Conservation (phyloP, 2,329 filamentous ascomycete genomes). For the Colletotrichum tanaceti region DNA sequence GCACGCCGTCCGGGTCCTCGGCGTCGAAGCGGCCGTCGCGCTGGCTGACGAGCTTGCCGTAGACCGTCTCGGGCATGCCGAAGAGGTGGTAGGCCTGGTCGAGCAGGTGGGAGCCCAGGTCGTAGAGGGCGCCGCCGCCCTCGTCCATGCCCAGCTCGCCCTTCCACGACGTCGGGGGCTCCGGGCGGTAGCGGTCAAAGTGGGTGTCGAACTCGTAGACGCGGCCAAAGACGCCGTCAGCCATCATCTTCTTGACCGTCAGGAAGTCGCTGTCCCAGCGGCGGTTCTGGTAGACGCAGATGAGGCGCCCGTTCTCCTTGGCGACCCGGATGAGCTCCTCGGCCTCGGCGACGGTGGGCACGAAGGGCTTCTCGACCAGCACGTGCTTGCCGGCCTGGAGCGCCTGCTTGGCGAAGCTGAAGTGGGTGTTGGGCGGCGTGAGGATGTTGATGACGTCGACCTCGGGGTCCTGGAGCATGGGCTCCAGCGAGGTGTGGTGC, state of each 20-base stretch:
- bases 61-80: conserved; percentile 74
- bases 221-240: conserved; percentile 71
- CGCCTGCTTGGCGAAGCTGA: conserved; percentile 70
- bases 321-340: conserved; percentile 69
- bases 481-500: conserved; percentile 71
- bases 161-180: conserved; percentile 74
- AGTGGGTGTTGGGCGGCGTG: conserved; percentile 79
- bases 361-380: conserved; percentile 86
- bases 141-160: conserved; percentile 66
- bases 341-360: conserved; percentile 76
- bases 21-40: conserved; percentile 61
- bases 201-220: conserved; percentile 83
- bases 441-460: conserved; percentile 78
- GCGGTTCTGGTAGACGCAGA: conserved; percentile 81
- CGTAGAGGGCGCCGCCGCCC: conserved; percentile 77
- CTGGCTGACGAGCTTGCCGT: conserved; percentile 75
- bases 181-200: conserved; percentile 79
- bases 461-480: conserved; percentile 72
- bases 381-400: conserved; percentile 81
- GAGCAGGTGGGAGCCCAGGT: conserved; percentile 80
- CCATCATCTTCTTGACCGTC: conserved; percentile 73
- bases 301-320: conserved; percentile 59
- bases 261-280: conserved; percentile 83
- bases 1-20: conserved; percentile 68
- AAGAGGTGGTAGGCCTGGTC: conserved; percentile 80